A percentile compares a stretch with the other conserved stretches of the same genome.
These are phyloP conservation scores for Chamaecrista fasciculata DNA, from an alignment of 306 rosid species.

Conservation along the genomic window DNA sequence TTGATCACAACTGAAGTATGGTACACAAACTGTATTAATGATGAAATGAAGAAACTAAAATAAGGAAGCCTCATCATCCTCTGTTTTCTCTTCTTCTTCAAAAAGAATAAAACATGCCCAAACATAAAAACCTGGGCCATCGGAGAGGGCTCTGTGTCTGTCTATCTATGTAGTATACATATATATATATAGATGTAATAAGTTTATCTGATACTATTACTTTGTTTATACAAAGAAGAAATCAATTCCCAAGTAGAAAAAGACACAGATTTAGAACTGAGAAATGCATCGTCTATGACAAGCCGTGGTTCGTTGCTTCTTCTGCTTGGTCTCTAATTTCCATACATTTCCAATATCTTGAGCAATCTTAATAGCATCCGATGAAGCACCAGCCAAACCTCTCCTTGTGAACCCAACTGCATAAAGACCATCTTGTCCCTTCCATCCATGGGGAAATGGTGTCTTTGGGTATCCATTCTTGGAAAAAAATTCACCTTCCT, in stretches of 20 bases:
- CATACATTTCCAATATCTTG: slow-evolving; percentile 73
- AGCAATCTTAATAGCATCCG: slow-evolving; percentile 74
- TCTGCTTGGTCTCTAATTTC: slow-evolving; percentile 68
- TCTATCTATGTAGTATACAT: slow-evolving; percentile 18
- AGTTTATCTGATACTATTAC: slow-evolving; percentile 25
- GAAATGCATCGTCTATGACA: slow-evolving; percentile 85
- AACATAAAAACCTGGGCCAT: slow-evolving; percentile 53
- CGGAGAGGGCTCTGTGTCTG: slow-evolving; percentile 74
- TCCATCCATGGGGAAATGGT: slow-evolving; percentile 83
- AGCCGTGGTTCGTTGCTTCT: slow-evolving; percentile 52
- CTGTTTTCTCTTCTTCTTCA: neutral
- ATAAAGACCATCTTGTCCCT: slow-evolving; percentile 79
- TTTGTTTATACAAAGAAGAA: slow-evolving; percentile 28
- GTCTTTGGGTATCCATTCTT: slow-evolving; percentile 82
- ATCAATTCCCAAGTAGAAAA: slow-evolving; percentile 35
- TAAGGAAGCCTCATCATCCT: slow-evolving; percentile 68
- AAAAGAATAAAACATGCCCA: slow-evolving; percentile 67
- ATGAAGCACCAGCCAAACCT: slow-evolving; percentile 85
- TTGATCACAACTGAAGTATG: slow-evolving; percentile 33
- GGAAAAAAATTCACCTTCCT: slow-evolving; percentile 84
- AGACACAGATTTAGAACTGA: slow-evolving; percentile 63
- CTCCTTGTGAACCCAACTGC: slow-evolving; percentile 95
- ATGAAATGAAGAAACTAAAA: slow-evolving; percentile 14
- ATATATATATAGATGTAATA: slow-evolving; percentile 12
- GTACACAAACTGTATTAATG: slow-evolving; percentile 37